Evolutionary conservation across 805 yeast genomes (phyloP), one percentile per base, ranked within the genome.

Genomic region (Cephaloascus fragrans): DNA sequence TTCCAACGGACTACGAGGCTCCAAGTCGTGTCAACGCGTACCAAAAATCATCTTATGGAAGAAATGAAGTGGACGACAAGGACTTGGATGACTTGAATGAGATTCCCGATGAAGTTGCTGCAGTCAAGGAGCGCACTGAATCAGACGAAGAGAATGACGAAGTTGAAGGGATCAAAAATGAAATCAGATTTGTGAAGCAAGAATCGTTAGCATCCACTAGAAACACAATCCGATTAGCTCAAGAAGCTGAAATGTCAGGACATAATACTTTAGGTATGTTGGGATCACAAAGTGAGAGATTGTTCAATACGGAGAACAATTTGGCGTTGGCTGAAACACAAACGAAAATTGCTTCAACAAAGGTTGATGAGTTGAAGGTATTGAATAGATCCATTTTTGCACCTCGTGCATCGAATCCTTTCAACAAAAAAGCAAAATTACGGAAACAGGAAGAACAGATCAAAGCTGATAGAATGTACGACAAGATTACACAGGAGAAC

Each of bases 221-320:
- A 52, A 87, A 87, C 50, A 88, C 35, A 16, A 17, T 33, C 19
- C 66, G 42, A 66, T 23, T 66, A 71, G 72, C 71, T 3, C 68
- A 65, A 44, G 70, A 66, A 47, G 71, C 72, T 9, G 71, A 66
- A 40, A 69, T 69, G 3, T 56, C 64, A 12, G 71, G 63, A 14
- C 57, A 66, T 16, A 89, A 90, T 55, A 83, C 97, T 0, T 61
- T 90, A 45, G 97, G 96, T 20, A 77, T 86, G 77, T 70, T 93
- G 37, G 98, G 98, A 19, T 75, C 89, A n/a, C 97, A 93, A 59
- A 79, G 93, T 41, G 96, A 88, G 55, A 70, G 86, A 37, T 66
- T 93, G 45, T 84, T 82, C 56, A 77, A 76, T 51, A 79, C 89
- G 17, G 96, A 93, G 55, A 75, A 76, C 46, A 80, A 80, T 47